Conservation (phyloP, 495 filamentous ascomycete genomes). For the Trichoderma erinaceum region DNA sequence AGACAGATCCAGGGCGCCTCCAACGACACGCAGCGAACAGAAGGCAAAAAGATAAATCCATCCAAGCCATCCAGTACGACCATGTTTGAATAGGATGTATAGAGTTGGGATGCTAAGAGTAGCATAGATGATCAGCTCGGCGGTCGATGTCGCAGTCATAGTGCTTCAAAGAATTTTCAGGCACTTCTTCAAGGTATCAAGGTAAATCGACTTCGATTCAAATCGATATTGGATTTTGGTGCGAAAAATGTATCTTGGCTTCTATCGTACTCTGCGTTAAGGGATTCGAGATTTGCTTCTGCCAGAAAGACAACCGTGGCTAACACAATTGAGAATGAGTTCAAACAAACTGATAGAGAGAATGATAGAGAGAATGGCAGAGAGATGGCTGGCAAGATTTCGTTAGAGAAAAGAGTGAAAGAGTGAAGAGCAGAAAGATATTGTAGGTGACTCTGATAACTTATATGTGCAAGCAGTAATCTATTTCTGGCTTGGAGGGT, state of each 20-base stretch:
- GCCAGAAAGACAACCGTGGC: neutral
- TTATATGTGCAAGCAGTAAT: neutral
- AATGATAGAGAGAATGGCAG: neutral
- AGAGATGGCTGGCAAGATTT: no score
- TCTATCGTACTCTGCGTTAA: neutral
- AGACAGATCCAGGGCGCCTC: neutral
- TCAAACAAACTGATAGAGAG: neutral
- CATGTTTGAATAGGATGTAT: neutral
- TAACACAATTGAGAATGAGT: neutral
- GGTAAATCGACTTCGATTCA: neutral
- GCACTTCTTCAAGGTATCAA: neutral
- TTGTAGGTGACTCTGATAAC: neutral
- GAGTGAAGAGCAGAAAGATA: neutral
- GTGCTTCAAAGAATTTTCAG: neutral
- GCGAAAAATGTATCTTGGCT: neutral
- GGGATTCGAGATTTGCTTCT: neutral
- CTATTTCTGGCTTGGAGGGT: neutral
- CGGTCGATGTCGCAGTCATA: neutral
- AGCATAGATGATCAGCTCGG: neutral
- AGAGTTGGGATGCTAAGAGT: neutral
- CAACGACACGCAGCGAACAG: neutral
- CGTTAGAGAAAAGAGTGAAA: neutral
- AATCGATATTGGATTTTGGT: neutral
- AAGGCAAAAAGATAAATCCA: neutral
- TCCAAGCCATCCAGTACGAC: neutral